Evolutionary conservation across 148 eudicot species (phyloP), one percentile per base, ranked within the genome.

Genomic region (Dysphania ambrosioides): DNA sequence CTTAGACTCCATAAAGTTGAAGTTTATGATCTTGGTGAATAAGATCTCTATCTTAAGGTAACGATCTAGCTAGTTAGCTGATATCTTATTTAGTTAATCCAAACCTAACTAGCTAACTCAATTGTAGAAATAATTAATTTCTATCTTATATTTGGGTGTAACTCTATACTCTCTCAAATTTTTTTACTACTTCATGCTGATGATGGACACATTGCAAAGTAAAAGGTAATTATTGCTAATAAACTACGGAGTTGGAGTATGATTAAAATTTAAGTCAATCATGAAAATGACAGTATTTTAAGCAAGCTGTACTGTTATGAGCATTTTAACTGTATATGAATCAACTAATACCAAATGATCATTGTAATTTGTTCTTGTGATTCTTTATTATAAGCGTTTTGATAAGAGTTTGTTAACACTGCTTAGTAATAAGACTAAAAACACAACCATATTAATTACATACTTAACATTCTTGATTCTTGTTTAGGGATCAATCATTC

Each of bases 401-500:
- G 13, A 66, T 30, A 12, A 53, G 10, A 63, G 35, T 24, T 70
- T 0, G 24, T 61, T 24, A 53, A 36, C 42, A 19, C 38, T 42
- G 24, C 6, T 53, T 19, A 49, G 13, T 49, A 53, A n/a, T n/a
- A n/a, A n/a, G n/a, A 3, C 4, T 38, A 3, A 38, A 38, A 6
- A n/a, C 2, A n/a, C 19, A 53, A 53, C 58, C 24, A 21, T 53
- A 24, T 35, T 65, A 26, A 11, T n/a, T 24, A 34, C 29, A 21
- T 24, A 61, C 26, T 7, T 15, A 26, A 36, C 65, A 74, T 74
- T 60, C 72, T 68, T 73, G 36, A 27, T 26, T 61, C 47, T 29
- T 7, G 53, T 47, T 68, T 63, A 56, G 57, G 44, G 18, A 66
- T 40, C 70, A 72, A 71, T 78, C 80, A 78, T 78, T 19, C 34